phyloP scores from a whole-genome alignment of 2,329 filamentous ascomycete species.

The Zasmidium cellare region DNA sequence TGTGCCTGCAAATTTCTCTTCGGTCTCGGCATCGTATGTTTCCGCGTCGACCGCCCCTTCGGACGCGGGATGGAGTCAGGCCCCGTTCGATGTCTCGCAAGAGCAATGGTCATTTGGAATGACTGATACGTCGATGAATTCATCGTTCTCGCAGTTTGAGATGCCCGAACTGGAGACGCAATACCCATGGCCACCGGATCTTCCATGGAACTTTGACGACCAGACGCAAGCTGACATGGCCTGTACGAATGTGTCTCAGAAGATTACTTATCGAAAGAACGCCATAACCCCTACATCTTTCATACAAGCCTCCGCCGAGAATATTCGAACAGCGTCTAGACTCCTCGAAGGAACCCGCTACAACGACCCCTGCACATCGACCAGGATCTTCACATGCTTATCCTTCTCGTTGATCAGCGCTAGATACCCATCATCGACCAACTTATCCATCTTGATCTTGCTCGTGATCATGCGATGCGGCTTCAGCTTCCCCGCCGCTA shows the following conservation, averaged over 20 bases:
- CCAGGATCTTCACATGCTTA: conserved; percentile 63
- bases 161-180: neutral
- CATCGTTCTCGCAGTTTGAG: neutral
- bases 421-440: conserved; percentile 60
- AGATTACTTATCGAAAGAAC: too few species aligned
- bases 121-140: neutral
- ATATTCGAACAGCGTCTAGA: too few species aligned
- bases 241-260: too few species aligned
- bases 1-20: neutral
- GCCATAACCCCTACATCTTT: too few species aligned
- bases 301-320: too few species aligned
- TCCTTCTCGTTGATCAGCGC: conserved; percentile 61
- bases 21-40: neutral
- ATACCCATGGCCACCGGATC: neutral
- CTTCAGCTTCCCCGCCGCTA: conserved; percentile 41
- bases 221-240: neutral
- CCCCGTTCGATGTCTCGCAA: neutral
- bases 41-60: neutral
- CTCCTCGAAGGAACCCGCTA: neutral
- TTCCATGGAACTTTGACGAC: neutral
- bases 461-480: conserved; percentile 62
- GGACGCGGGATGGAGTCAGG: neutral
- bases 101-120: neutral
- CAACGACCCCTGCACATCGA: conserved; percentile 42
- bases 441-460: conserved; percentile 55